Evolutionary conservation across 2,329 filamentous ascomycete genomes (phyloP).

Genomic region (Diaporthe capsici): DNA sequence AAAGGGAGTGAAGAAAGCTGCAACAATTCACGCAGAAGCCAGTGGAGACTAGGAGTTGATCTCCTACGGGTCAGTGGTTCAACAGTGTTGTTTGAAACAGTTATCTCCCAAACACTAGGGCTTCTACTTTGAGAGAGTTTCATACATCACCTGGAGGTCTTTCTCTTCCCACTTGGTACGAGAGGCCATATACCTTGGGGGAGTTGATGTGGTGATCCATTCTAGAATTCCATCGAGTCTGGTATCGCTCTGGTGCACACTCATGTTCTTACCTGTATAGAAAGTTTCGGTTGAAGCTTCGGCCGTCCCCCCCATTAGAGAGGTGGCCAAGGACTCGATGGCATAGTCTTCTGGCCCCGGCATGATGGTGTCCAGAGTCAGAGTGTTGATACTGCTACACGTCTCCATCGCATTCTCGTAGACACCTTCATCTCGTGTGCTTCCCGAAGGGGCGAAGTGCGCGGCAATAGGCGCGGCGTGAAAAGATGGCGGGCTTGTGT

Average conservation of each 20-base stretch:
- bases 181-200: neutral
- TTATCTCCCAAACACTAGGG: neutral
- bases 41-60: neutral
- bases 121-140: neutral
- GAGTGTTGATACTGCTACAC: neutral
- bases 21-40: neutral
- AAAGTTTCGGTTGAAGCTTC: neutral
- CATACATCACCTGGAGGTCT: neutral
- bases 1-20: neutral
- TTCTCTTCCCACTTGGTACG: constrained; percentile 1
- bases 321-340: neutral
- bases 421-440: neutral
- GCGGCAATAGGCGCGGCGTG: neutral
- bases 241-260: neutral
- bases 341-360: neutral
- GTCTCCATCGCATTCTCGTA: neutral
- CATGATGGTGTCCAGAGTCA: neutral
- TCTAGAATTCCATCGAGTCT: neutral
- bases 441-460: neutral
- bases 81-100: neutral
- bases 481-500: neutral
- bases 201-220: neutral
- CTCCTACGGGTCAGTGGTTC: no score
- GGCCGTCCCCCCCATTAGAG: neutral
- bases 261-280: neutral